These are phyloP conservation scores for Chrysopogon serrulatus DNA, from an alignment of 176 grass and related monocot genomes.

Conservation along the genomic window DNA sequence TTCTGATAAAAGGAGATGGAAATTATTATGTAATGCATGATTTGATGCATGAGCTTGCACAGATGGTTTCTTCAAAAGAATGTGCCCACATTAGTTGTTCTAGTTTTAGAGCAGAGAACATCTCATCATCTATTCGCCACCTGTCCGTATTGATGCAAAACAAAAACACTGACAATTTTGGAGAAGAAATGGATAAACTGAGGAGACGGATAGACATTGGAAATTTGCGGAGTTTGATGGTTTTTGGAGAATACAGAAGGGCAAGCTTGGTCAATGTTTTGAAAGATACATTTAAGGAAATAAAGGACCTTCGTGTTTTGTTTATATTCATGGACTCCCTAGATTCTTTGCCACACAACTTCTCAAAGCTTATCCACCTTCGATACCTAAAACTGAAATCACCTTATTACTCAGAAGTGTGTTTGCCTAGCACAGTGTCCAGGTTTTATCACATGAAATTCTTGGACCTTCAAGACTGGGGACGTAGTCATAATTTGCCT, in stretches of 20 bases:
- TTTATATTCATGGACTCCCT: not conserved
- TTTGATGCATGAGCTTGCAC: not conserved
- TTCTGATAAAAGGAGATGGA: not conserved
- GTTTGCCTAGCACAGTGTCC: not conserved
- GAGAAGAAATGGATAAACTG: too few relatives aligned
- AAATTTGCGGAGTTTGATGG: too few relatives aligned
- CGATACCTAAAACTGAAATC: not conserved
- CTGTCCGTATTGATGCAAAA: too few relatives aligned
- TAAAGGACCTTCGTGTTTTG: not conserved
- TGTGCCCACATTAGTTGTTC: not conserved
- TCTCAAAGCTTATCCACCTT: slow-evolving; percentile 2
- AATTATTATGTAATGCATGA: not conserved
- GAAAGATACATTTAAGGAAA: not conserved
- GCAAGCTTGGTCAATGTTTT: not conserved
- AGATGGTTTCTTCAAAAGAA: not conserved
- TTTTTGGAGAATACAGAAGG: not conserved
- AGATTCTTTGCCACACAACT: not conserved
- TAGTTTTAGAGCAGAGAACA: too few relatives aligned
- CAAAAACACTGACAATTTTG: too few relatives aligned
- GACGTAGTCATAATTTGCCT: not conserved
- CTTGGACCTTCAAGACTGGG: not conserved
- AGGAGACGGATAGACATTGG: too few relatives aligned
- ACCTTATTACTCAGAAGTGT: not conserved
- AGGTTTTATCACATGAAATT: too few relatives aligned
- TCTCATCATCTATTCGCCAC: too few relatives aligned